Conservation (phyloP, 768 basidiomycete species). For the Hypsizygus marmoreus region DNA sequence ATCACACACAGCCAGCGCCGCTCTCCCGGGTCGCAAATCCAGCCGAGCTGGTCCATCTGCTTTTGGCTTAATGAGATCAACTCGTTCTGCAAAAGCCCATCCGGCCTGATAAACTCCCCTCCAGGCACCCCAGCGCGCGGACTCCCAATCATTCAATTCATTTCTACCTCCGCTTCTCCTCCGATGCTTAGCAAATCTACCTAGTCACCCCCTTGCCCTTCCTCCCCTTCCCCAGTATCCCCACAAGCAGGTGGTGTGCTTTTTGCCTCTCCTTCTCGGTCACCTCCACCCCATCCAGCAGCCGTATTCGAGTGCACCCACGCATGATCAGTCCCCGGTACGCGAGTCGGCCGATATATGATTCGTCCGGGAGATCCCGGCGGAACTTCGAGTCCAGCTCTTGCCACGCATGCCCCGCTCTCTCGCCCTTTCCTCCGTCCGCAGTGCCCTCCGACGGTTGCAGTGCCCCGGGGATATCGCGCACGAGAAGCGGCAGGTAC, state of each 20-base stretch:
- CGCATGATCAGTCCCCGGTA: conserved; percentile 91
- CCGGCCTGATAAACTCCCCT: too few species aligned
- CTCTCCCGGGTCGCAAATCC: neutral
- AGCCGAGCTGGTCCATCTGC: conserved; percentile 3
- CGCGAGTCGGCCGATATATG: conserved; percentile 82
- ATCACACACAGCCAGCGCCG: conserved; percentile 2
- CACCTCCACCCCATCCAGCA: conserved; percentile 87
- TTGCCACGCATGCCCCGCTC: conserved; percentile 53
- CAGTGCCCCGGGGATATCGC: conserved; percentile 65
- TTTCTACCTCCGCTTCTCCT: conserved; percentile 1
- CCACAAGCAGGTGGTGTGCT: conserved; percentile 67
- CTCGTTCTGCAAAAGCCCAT: too few species aligned
- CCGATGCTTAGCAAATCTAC: conserved; percentile 4
- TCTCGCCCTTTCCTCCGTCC: conserved; percentile 25
- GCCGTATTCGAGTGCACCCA: conserved; percentile 60
- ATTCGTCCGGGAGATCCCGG: conserved; percentile 84
- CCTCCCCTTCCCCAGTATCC: conserved; percentile 47
- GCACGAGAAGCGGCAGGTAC: conserved; percentile 87
- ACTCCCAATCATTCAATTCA: neutral
- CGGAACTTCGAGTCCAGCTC: conserved; percentile 86
- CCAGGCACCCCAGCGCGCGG: conserved; percentile 13
- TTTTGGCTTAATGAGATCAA: conserved; percentile 19
- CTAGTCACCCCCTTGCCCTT: conserved; percentile 26
- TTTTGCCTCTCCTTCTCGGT: conserved; percentile 84
- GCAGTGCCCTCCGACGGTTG: conserved; percentile 53